Conservation (phyloP, 805 yeast species). For the Pachysolen tannophilus region DNA sequence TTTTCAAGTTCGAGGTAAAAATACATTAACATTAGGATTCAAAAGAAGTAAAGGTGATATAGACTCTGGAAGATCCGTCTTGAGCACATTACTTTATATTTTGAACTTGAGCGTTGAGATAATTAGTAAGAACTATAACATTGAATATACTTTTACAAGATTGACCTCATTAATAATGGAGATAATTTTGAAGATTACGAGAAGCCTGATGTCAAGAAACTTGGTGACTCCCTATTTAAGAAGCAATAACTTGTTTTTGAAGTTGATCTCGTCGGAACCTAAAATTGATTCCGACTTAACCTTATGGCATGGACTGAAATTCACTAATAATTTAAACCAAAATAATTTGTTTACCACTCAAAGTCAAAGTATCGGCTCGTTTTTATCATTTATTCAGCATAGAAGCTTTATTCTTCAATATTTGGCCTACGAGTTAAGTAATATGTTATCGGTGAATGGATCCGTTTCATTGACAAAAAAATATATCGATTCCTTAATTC, state of each 20-base stretch:
- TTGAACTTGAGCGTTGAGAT: constrained; percentile 37
- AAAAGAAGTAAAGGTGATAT: constrained; percentile 49
- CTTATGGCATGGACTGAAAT: constrained; percentile 43
- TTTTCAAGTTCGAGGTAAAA: constrained; percentile 37
- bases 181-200: constrained; percentile 53
- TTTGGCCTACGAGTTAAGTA: constrained; percentile 67
- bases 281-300: constrained; percentile 42
- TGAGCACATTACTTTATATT: constrained; percentile 43
- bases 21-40: constrained; percentile 12
- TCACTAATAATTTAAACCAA: constrained; percentile 30
- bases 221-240: constrained; percentile 47
- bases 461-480: constrained; percentile 42
- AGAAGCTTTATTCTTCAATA: constrained; percentile 57
- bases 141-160: constrained; percentile 48
- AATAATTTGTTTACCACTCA: constrained; percentile 27
- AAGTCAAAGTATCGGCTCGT: constrained; percentile 38
- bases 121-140: constrained; percentile 24
- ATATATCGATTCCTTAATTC: constrained; percentile 47
- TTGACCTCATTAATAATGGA: constrained; percentile 53
- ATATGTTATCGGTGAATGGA: constrained; percentile 30
- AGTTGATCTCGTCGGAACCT: constrained; percentile 43
- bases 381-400: constrained; percentile 52
- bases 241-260: constrained; percentile 38
- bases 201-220: constrained; percentile 44
- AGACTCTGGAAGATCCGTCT: constrained; percentile 43